phyloP scores from a whole-genome alignment of 2,329 filamentous ascomycete genomes.

The Sporothrix globosa region DNA sequence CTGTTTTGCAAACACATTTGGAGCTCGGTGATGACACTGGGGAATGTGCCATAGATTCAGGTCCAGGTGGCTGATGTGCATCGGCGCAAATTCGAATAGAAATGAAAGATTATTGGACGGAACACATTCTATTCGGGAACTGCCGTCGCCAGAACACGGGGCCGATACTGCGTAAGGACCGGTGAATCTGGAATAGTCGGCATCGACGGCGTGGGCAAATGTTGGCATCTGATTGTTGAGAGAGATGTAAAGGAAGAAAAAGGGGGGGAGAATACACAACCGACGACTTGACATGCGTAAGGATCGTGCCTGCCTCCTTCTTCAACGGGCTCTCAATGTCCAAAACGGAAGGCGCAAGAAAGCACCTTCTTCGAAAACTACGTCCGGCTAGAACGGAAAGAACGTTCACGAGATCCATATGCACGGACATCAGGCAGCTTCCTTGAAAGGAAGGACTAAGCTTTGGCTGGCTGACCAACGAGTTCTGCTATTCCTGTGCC shows the following conservation, averaged over 20 bases:
- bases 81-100: not conserved
- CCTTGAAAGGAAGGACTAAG: conserved; percentile 20
- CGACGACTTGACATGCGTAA: not conserved
- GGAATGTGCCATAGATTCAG: not conserved
- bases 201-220: not conserved
- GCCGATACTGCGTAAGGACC: not conserved
- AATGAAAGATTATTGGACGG: not conserved
- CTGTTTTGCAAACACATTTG: not conserved
- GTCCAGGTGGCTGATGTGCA: not conserved
- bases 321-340: not conserved
- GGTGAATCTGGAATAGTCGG: not conserved
- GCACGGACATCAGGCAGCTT: not conserved
- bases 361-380: conserved; percentile 8
- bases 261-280: not conserved
- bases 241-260: not conserved
- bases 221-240: not conserved
- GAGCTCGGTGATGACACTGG: not conserved
- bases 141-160: not conserved
- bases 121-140: not conserved
- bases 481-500: not conserved
- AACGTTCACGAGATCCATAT: conserved; percentile 5
- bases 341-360: conserved; percentile 13
- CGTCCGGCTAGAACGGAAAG: not conserved
- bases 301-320: not conserved
- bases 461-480: not conserved